phyloP scores from a whole-genome alignment of 768 basidiomycete species.

The Scleroderma citrinum region DNA sequence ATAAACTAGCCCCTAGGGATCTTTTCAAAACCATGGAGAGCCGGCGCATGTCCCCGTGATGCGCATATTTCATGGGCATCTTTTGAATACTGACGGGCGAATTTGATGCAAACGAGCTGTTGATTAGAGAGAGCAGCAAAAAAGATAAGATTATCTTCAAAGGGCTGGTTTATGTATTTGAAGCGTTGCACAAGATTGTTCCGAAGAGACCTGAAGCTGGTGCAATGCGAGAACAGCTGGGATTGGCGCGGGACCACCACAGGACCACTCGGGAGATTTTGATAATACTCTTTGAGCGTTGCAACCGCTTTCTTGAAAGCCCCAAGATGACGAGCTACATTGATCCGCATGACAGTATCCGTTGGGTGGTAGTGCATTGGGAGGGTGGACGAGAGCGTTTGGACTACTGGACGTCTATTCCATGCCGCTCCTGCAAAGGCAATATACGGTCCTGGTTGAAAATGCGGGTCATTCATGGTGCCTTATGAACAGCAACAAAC shows the following conservation, averaged over 20 bases:
- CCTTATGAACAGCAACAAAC: background rate
- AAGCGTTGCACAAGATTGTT: slow-evolving; percentile 7
- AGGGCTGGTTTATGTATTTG: slow-evolving; percentile 9
- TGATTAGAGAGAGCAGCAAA: no score
- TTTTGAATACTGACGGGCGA: no score
- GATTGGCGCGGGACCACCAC: no score
- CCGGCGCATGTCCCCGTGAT: slow-evolving; percentile 13
- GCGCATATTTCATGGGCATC: no score
- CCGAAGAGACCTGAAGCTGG: background rate
- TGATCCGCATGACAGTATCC: no score
- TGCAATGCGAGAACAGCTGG: no score
- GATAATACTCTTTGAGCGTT: no score
- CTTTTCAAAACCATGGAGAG: slow-evolving; percentile 16
- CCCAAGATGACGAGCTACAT: no score
- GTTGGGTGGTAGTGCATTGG: slow-evolving; percentile 19
- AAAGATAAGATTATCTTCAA: slow-evolving; percentile 13
- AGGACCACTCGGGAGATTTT: no score
- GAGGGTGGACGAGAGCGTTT: slow-evolving; percentile 20
- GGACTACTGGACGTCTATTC: slow-evolving; percentile 17
- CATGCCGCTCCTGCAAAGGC: slow-evolving; percentile 23
- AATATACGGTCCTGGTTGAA: slow-evolving; percentile 18
- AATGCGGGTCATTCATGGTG: background rate
- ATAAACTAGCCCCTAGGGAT: slow-evolving; percentile 24
- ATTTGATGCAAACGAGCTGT: no score
- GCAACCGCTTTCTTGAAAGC: no score